Conservation (phyloP, 164 flowering plant species). For the Litsea cubeba region DNA sequence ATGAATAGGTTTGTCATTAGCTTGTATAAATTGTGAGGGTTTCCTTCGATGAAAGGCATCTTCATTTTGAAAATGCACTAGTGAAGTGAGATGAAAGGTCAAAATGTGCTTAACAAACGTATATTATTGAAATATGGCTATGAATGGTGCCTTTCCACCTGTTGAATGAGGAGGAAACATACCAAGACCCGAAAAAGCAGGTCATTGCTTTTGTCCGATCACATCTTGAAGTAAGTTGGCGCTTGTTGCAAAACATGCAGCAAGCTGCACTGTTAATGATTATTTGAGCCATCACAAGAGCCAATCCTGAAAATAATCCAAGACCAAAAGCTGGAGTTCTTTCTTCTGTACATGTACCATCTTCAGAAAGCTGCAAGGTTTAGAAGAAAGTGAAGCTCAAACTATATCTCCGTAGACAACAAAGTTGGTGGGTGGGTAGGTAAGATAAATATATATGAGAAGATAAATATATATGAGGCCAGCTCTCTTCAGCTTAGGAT, state of each 20-base stretch:
- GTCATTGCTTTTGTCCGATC: conserved; percentile 60
- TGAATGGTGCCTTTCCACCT: too few relatives aligned
- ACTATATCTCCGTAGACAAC: neutral
- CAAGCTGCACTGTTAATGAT: conserved; percentile 63
- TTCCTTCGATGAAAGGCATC: too few relatives aligned
- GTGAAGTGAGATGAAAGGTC: too few relatives aligned
- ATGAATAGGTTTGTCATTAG: too few relatives aligned
- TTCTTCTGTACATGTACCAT: conserved; percentile 51
- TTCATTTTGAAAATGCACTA: too few relatives aligned
- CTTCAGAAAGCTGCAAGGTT: conserved; percentile 45
- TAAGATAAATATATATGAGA: too few relatives aligned
- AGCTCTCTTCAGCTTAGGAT: too few relatives aligned
- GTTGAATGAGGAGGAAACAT: conserved; percentile 5
- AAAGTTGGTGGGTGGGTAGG: too few relatives aligned
- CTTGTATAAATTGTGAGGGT: too few relatives aligned
- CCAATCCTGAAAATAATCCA: conserved; percentile 63
- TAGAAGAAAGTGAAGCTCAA: neutral
- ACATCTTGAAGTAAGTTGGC: conserved; percentile 40
- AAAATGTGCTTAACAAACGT: too few relatives aligned
- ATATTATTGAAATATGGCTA: neutral
- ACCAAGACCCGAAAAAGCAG: conserved; percentile 84
- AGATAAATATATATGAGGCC: too few relatives aligned
- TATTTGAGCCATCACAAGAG: conserved; percentile 68
- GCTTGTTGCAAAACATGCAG: conserved; percentile 70
- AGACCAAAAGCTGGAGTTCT: conserved; percentile 78